Evolutionary conservation across 140 eudicot species (phyloP).

Genomic region (Oenanthe javanica): DNA sequence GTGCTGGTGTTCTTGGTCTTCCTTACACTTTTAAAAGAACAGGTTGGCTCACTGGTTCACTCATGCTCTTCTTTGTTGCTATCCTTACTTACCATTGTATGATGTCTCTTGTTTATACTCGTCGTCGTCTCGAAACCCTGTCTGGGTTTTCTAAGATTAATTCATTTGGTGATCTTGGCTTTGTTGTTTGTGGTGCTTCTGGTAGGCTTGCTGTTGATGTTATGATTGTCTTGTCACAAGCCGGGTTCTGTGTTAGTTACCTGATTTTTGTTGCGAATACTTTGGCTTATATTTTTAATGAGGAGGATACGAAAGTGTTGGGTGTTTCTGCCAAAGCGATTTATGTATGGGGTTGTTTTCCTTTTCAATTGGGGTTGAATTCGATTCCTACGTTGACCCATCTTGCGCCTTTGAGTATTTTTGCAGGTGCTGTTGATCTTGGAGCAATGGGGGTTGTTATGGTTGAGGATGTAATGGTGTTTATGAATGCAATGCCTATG

Average conservation of each 20-base stretch:
- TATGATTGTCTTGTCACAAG: constrained; percentile 80
- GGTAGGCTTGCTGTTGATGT: constrained; percentile 64
- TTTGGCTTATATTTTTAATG: constrained; percentile 44
- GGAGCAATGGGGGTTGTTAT: constrained; percentile 90
- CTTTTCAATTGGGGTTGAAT: constrained; percentile 75
- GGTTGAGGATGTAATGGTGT: constrained; percentile 57
- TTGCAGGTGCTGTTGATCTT: constrained; percentile 80
- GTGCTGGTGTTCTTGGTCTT: constrained; percentile 91
- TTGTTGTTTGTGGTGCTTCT: constrained; percentile 60
- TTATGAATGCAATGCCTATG: constrained; percentile 31
- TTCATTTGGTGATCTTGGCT: constrained; percentile 88
- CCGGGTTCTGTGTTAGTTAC: constrained; percentile 89
- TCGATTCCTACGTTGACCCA: constrained; percentile 77
- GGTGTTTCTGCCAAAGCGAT: constrained; percentile 48
- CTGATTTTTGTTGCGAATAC: constrained; percentile 69
- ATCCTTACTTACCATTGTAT: constrained; percentile 62
- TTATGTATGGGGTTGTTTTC: constrained; percentile 76
- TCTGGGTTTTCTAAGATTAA: constrained; percentile 38
- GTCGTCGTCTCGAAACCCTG: constrained; percentile 40
- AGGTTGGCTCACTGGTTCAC: constrained; percentile 58
- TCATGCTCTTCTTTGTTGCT: constrained; percentile 57
- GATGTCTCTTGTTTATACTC: constrained; percentile 64
- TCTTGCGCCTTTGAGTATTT: constrained; percentile 85
- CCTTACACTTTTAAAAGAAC: constrained; percentile 83
- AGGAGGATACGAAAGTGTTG: constrained; percentile 16